These are phyloP conservation scores for Heliosperma pusillum DNA, from an alignment of 148 eudicot genomes.

Conservation along the genomic window DNA sequence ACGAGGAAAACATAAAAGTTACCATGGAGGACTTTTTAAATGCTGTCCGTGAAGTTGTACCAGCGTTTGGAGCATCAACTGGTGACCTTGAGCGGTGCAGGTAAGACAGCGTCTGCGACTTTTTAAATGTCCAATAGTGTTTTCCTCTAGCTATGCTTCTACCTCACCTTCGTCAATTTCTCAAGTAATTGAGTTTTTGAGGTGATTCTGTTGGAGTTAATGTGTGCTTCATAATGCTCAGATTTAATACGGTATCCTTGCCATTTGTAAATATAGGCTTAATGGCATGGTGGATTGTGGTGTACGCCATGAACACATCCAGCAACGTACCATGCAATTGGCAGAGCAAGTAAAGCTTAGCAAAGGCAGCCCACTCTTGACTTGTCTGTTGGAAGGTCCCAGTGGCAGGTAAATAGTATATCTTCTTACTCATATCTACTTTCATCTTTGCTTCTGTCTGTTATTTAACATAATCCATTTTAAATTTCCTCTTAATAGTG, in stretches of 20 bases:
- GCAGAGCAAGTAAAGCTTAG: constrained; percentile 93
- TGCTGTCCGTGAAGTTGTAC: constrained; percentile 76
- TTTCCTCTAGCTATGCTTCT: constrained; percentile 8
- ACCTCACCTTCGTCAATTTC: constrained; percentile 3
- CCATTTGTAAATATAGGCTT: constrained; percentile 53
- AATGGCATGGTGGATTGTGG: constrained; percentile 95
- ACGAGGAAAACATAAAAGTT: constrained; percentile 91
- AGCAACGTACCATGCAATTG: constrained; percentile 74
- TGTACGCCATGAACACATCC: constrained; percentile 78
- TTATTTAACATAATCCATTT: no score
- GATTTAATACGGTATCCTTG: no score
- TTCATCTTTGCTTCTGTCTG: no score
- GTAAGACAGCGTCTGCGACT: no score
- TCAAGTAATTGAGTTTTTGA: no score
- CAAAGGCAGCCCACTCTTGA: constrained; percentile 88
- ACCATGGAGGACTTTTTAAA: constrained; percentile 91
- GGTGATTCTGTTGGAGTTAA: no score
- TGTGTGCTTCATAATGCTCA: no score
- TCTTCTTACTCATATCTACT: no score
- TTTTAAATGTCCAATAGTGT: no score
- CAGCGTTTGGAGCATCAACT: constrained; percentile 97
- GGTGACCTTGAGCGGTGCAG: constrained; percentile 96
- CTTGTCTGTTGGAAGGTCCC: constrained; percentile 94
- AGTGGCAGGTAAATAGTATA: constrained; percentile 64
- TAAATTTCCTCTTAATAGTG: constrained; percentile 45